Percentiles rank a stretch among this genome's conserved stretches.
Evolutionary conservation across 2,329 filamentous ascomycete genomes (phyloP).

Genomic region (Trichoderma cornu-damae): DNA sequence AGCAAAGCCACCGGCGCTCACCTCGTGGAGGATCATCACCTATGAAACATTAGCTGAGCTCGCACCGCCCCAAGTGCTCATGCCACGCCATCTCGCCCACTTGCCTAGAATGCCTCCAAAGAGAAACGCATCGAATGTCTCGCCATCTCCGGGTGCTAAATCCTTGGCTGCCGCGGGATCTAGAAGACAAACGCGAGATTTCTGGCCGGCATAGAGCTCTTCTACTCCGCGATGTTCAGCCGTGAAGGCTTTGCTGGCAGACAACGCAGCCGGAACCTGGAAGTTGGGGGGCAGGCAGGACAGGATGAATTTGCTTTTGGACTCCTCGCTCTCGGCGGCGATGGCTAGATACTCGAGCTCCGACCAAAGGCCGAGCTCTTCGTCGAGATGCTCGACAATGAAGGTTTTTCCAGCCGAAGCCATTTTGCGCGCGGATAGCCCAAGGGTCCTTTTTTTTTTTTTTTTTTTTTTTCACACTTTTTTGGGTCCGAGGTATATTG

Average conservation of each 20-base stretch:
- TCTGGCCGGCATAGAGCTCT: slow-evolving; percentile 67
- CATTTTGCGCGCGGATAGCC: slow-evolving; percentile 29
- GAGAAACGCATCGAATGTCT: slow-evolving; percentile 81
- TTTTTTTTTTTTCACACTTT: no score
- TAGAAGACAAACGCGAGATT: slow-evolving; percentile 76
- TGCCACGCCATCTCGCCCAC: slow-evolving; percentile 27
- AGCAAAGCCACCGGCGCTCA: slow-evolving; percentile 39
- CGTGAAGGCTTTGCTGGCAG: slow-evolving; percentile 56
- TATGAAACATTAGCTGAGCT: slow-evolving; percentile 35
- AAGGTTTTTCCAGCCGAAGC: slow-evolving; percentile 59
- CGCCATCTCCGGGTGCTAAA: slow-evolving; percentile 74
- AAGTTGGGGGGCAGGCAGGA: slow-evolving; percentile 72
- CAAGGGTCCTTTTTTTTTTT: neutral
- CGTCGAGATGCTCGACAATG: slow-evolving; percentile 94
- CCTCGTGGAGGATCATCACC: slow-evolving; percentile 91
- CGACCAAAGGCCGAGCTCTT: slow-evolving; percentile 91
- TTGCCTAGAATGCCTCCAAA: slow-evolving; percentile 93
- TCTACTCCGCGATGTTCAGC: slow-evolving; percentile 77
- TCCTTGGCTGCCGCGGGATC: slow-evolving; percentile 82
- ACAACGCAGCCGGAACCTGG: slow-evolving; percentile 56
- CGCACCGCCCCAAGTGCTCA: neutral
- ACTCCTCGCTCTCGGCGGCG: slow-evolving; percentile 67
- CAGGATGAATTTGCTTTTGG: slow-evolving; percentile 67
- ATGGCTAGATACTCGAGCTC: slow-evolving; percentile 88
- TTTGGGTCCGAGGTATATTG: no score